These are phyloP conservation scores for Naganishia vishniacii DNA, from an alignment of 768 basidiomycete genomes.

Conservation along the genomic window DNA sequence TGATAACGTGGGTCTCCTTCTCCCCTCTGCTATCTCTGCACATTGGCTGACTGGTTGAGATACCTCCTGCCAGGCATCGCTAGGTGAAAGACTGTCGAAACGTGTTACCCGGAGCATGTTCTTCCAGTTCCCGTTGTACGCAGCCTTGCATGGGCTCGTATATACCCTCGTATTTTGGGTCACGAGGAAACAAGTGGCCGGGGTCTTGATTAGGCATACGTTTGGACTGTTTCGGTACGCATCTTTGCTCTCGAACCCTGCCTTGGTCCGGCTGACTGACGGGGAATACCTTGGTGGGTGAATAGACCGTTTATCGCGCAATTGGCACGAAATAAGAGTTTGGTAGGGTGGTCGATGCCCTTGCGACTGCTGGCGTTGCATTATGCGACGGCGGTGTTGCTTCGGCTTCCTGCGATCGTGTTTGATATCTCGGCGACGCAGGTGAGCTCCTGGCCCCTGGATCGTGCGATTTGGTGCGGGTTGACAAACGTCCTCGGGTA, in stretches of 20 bases:
- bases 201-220: constrained; percentile 7
- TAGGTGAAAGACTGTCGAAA: constrained; percentile 8
- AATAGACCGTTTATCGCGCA: constrained; percentile 24
- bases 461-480: too few relatives aligned
- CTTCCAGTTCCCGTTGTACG: constrained; percentile 8
- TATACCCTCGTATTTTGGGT: constrained; percentile 13
- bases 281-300: too few relatives aligned
- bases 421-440: constrained; percentile 39
- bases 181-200: neutral
- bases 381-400: constrained; percentile 14
- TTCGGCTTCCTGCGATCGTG: constrained; percentile 30
- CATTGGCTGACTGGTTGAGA: neutral
- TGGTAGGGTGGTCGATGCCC: neutral
- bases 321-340: constrained; percentile 10
- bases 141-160: neutral
- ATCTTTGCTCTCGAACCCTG: neutral
- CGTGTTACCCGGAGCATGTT: constrained; percentile 19
- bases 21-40: neutral
- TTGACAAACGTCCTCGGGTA: neutral
- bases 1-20: constrained; percentile 16
- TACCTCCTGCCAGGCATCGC: neutral
- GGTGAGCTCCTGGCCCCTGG: constrained; percentile 29
- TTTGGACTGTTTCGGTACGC: constrained; percentile 17
- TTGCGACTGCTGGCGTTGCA: constrained; percentile 15
- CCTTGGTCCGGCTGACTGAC: neutral